Evolutionary conservation across 805 yeast genomes (phyloP), one percentile per base, ranked within the genome.

Genomic region (Nakazawaea peltata): DNA sequence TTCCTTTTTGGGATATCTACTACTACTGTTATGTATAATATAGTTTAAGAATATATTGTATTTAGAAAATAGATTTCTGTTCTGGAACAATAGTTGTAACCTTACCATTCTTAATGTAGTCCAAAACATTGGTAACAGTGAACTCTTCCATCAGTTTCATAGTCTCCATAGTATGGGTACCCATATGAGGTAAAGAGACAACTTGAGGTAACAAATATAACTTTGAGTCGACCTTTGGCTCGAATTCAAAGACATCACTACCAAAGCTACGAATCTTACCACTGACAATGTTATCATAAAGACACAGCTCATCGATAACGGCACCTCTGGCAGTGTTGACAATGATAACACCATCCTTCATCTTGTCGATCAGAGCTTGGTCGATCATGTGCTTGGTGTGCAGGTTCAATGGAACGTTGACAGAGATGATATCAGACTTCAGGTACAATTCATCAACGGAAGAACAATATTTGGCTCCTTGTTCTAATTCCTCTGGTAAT

Each of bases 261-360:
- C 87, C 94, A 41, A 74, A 80, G 4, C 81, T 58, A 26, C 76
- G 72, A 21, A 83, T 66, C 45, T 79, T 76, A 13, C 88, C 88
- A 3, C 61, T 52, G 46, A 76, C 71, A 44, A 83, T 61, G 5
- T 71, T 72, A 15, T 63, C 61, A 6, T 72, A 63, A 37, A 83
- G 53, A 4, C 78, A 78, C 2, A 51, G 36, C 53, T 82, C 88
- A 52, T 82, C 81, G 44, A 81, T 71, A 28, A 87, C 76, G 3
- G 90, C 81, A 14, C 97, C 97, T 50, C 97, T 72, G 5, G 95
- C 92, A 10, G 94, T 85, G 59, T 87, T 87, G 27, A 85, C 77
- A 19, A 79, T 59, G 12, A 82, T 74, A 23, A 78, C 87, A 27
- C 87, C 92, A 39, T 75, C 74, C 56, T 87, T 87, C 83, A 82